Base-by-base conservation (phyloP, 2,329 filamentous ascomycete species). In the Shiraia sp. region DNA sequence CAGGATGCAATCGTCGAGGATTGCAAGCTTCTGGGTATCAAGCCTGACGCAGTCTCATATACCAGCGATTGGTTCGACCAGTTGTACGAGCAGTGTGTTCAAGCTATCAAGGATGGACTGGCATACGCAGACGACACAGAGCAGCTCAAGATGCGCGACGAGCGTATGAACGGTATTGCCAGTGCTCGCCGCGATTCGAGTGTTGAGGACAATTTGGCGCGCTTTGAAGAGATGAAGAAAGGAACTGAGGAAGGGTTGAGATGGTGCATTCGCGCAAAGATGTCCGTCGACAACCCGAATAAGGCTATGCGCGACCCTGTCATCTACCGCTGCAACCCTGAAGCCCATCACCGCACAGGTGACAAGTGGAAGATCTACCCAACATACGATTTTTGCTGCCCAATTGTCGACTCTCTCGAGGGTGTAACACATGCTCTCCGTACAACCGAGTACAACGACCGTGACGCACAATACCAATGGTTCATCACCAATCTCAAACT, bases 31-130 rank as follows among this genome's bases (percentile, higher is more conserved):
- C 90, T 99, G 79, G 92, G 91, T 22, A 88, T 99, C 71, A 88
- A 87, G 72, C 88, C 91, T 15, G 92, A 96, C 70, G 80, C 81
- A 53, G 79, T 91, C 45, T 89, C 88, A 13, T 95, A 92, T 75
- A 96, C 93, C 2, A 95, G 88, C 60, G 91, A 99, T 75, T 95
- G 96, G 77, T 96, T 99, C 69, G 83, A 96, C 62, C 80, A 91
- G 68, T 81, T 99, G 10, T 95, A 96, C 72, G 85, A 96, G 31
- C 86, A 87, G 66, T 89, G 86, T 65, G 76, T 95, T 57, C 80
- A 85, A 61, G 84, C 96, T 66, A 92, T 99, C 72, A 87, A 87
- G 66, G 82, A 86, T 49, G 92, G 91, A 3, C 81, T 90, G 53
- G 93, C 92, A 5, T 99, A 97, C 59, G 91, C 92, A 43, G 93